Evolutionary conservation across 495 filamentous ascomycete genomes (phyloP).

Genomic region (Tuber magnatum): DNA sequence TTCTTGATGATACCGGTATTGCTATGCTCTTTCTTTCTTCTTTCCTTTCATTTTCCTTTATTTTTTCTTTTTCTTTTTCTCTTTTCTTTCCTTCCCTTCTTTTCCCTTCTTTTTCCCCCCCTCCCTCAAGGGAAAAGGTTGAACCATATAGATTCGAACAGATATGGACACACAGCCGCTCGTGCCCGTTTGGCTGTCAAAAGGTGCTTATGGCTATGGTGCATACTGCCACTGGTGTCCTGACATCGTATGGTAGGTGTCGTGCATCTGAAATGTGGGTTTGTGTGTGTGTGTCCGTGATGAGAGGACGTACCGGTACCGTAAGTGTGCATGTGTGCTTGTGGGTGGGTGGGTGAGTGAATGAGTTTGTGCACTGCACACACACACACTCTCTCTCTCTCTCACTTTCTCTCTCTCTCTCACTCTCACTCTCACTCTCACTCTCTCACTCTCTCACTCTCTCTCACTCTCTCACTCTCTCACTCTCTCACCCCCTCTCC

Average conservation of each 20-base stretch:
- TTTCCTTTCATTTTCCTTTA: too few species aligned
- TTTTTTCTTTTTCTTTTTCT: too few species aligned
- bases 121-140: background rate
- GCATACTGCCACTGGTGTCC: constrained; percentile 4
- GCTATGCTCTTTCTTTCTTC: background rate
- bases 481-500: too few species aligned
- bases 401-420: too few species aligned
- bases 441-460: too few species aligned
- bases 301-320: background rate
- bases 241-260: background rate
- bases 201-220: background rate
- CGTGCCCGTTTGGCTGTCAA: constrained; percentile 1
- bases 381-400: too few species aligned
- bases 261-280: background rate
- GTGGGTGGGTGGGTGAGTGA: background rate
- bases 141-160: constrained; percentile 1
- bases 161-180: background rate
- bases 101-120: background rate
- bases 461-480: too few species aligned
- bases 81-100: background rate
- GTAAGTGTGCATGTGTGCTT: background rate
- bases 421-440: too few species aligned
- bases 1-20: background rate
- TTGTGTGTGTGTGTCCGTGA: background rate
- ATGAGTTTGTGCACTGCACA: too few species aligned